Conservation (phyloP, 495 filamentous ascomycete species). For the Filosporella fistucella region DNA sequence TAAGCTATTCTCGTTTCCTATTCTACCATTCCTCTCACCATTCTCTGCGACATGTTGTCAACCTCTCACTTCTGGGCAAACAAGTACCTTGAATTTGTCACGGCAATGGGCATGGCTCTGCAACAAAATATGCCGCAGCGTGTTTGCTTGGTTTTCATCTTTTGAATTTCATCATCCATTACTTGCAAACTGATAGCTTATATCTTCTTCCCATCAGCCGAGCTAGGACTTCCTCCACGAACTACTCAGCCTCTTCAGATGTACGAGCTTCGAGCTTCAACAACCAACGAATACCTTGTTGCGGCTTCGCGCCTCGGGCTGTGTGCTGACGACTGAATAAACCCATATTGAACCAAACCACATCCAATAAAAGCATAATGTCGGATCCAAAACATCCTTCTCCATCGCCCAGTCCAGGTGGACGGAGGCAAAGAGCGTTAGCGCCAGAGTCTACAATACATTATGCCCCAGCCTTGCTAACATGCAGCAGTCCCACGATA, state of each 20-base stretch:
- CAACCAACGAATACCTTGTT: constrained; percentile 17
- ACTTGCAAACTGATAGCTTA: constrained; percentile 19
- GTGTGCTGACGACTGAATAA: constrained; percentile 13
- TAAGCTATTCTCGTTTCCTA: too few relatives aligned
- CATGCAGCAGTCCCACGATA: constrained; percentile 53
- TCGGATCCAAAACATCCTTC: constrained; percentile 5
- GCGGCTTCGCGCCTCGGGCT: constrained; percentile 23
- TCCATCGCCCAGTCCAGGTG: constrained; percentile 20
- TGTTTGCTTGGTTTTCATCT: too few relatives aligned
- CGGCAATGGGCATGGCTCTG: too few relatives aligned
- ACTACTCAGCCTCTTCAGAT: constrained; percentile 20
- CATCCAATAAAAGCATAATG: too few relatives aligned
- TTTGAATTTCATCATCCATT: too few relatives aligned
- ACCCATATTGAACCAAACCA: not conserved
- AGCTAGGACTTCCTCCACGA: too few relatives aligned
- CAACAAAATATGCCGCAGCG: too few relatives aligned
- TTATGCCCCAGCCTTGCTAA: constrained; percentile 2
- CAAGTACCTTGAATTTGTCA: too few relatives aligned
- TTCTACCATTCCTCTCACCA: too few relatives aligned
- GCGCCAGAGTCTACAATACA: constrained; percentile 8
- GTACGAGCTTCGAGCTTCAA: constrained; percentile 9
- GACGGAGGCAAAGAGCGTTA: constrained; percentile 27
- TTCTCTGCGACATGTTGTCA: too few relatives aligned
- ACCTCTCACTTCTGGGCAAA: too few relatives aligned
- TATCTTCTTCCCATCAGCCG: too few relatives aligned